Evolutionary conservation across 2,329 filamentous ascomycete genomes (phyloP), one percentile per base, ranked within the genome.

Genomic region (Macrophomina tecta): DNA sequence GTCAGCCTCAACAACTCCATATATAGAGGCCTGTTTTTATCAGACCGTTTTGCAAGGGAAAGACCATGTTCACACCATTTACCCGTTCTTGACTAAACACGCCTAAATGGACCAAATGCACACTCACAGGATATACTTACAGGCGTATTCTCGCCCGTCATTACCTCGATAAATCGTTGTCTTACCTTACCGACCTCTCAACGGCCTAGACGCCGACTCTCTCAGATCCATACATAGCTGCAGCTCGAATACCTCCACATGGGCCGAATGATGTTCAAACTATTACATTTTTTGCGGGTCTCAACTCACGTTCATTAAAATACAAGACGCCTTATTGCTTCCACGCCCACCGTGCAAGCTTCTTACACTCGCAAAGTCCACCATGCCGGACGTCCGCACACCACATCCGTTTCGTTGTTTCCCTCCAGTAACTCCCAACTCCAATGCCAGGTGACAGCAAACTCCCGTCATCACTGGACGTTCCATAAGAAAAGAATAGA

Each of bases 371-470:
- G 7, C 34, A 4, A 38, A 12, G 18, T 34, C 8, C 14, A n/a
- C 23, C 28, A 18, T 36, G 38, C 40, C 56, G 34, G 4, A 9
- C 8, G 11, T 51, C 16, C 48, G 23, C 34, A n/a, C 23, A 34
- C 56, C 56, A 1, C 30, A 11, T 16, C 14, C 28, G 12, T 61
- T 7, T 28, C 16, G 28, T 4, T 61, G 14, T 60, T 34, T 7
- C 30, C 46, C 56, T 46, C 56, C 42, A 11, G 16, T 48, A 48
- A 42, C 36, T 23, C 30, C 56, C 56, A 36, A 52, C 42, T 46
- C 28, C 40, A 23, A 40, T n/a, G 40, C 14, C 6, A 58, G 36
- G 6, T 23, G 23, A 23, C 23, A 8, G n/a, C 16, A 16, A 48
- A 28, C 28, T 46, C 40, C 40, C 40, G 8, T 34, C 28, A 14